phyloP scores from a whole-genome alignment of 2,329 filamentous ascomycete species.

The Cryphonectria radicalis region DNA sequence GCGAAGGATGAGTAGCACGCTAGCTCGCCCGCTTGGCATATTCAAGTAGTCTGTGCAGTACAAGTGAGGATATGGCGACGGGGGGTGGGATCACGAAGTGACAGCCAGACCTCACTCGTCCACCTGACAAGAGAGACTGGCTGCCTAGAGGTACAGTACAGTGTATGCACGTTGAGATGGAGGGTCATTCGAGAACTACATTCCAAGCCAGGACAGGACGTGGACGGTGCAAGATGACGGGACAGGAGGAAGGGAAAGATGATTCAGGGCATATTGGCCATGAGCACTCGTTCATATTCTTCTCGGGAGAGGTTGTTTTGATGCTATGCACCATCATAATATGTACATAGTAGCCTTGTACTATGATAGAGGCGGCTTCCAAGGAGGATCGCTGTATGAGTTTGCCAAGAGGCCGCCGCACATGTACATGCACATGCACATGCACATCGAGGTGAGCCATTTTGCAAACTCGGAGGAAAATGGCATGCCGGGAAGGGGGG shows the following conservation, averaged over 20 bases:
- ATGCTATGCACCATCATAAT: too few relatives aligned
- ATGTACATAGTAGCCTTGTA: not conserved
- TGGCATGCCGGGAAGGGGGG: not conserved
- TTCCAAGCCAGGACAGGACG: not conserved
- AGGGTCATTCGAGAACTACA: not conserved
- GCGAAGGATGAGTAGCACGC: not conserved
- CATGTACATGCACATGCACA: not conserved
- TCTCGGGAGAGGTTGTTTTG: too few relatives aligned
- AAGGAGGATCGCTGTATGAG: not conserved
- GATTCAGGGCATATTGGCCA: too few relatives aligned
- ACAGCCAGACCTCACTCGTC: not conserved
- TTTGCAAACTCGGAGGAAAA: not conserved
- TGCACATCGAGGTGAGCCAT: constrained; percentile 2
- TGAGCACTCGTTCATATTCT: too few relatives aligned
- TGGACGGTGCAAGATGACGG: too few relatives aligned
- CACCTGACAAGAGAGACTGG: not conserved
- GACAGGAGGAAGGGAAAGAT: too few relatives aligned
- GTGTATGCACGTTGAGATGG: not conserved
- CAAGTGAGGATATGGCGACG: not conserved
- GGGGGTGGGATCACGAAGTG: not conserved
- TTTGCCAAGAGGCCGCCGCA: not conserved
- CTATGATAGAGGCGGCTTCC: not conserved
- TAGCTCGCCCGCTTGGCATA: too few relatives aligned
- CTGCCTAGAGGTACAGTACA: too few relatives aligned
- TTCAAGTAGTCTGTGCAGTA: not conserved